Evolutionary conservation across 495 filamentous ascomycete species (phyloP).

Genomic region (Apodospora peruviana): DNA sequence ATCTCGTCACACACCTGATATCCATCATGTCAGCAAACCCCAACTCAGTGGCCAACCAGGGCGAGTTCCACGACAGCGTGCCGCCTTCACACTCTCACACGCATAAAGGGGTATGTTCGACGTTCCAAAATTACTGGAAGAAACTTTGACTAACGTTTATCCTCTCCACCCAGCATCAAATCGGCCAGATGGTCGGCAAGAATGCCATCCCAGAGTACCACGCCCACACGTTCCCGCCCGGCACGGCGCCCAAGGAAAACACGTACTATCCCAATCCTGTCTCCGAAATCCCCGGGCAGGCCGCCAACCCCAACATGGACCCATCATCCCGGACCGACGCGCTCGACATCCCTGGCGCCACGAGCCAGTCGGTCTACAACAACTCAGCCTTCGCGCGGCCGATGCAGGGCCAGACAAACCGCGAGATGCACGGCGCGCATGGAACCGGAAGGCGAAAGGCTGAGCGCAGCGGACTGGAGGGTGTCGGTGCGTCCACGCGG

Average conservation of each 20-base stretch:
- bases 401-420: neutral
- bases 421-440: too few species aligned
- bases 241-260: slow-evolving; percentile 56
- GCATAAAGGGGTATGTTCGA: too few species aligned
- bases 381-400: neutral
- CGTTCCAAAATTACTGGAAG: too few species aligned
- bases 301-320: slow-evolving; percentile 31
- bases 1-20: too few species aligned
- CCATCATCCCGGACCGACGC: slow-evolving; percentile 31
- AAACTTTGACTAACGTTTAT: too few species aligned
- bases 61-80: neutral
- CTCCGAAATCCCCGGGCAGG: slow-evolving; percentile 37
- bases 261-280: slow-evolving; percentile 42
- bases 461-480: too few species aligned
- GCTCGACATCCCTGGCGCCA: slow-evolving; percentile 54
- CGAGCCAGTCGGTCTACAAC: slow-evolving; percentile 54
- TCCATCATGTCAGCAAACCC: neutral
- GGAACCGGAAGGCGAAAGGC: too few species aligned
- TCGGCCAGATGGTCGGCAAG: neutral
- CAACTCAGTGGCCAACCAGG: neutral
- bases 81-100: neutral
- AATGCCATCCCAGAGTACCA: slow-evolving; percentile 7
- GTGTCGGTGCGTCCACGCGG: too few species aligned
- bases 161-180: too few species aligned
- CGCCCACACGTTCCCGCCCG: slow-evolving; percentile 52